Percentiles rank a stretch among this genome's conserved stretches.
Evolutionary conservation across 306 rosid species (phyloP).

Genomic region (Pterocarpus macrocarpus): DNA sequence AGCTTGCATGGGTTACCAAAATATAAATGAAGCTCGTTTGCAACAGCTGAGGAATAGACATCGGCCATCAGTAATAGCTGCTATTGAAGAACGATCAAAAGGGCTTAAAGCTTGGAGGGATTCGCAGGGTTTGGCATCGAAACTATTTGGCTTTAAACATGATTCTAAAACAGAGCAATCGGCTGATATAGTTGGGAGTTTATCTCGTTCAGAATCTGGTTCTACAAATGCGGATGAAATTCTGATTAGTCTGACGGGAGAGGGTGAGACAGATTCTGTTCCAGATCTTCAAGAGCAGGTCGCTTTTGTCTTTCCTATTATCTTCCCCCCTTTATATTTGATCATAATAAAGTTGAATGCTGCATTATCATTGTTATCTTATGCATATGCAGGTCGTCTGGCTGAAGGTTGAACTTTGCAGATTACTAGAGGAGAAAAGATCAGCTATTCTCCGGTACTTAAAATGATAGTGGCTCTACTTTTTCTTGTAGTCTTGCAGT

Average conservation of each 20-base stretch:
- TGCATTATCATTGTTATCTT: constrained; percentile 42
- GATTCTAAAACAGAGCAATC: constrained; percentile 63
- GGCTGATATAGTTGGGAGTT: constrained; percentile 59
- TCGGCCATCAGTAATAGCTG: constrained; percentile 78
- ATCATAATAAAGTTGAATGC: constrained; percentile 27
- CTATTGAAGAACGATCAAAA: constrained; percentile 93
- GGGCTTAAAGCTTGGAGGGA: constrained; percentile 87
- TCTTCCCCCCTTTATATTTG: constrained; percentile 32
- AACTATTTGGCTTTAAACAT: constrained; percentile 83
- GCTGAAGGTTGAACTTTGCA: constrained; percentile 91
- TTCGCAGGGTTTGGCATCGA: constrained; percentile 91
- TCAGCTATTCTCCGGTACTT: constrained; percentile 87
- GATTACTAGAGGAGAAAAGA: constrained; percentile 88
- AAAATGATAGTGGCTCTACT: constrained; percentile 9
- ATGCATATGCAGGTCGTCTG: constrained; percentile 76
- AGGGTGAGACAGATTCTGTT: constrained; percentile 78
- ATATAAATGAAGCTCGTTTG: constrained; percentile 80
- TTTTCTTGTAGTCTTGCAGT: constrained; percentile 3
- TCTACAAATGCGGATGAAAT: constrained; percentile 88
- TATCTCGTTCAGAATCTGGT: constrained; percentile 82
- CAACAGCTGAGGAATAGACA: constrained; percentile 90
- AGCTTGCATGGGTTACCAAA: constrained; percentile 99
- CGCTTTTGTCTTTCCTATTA: constrained; percentile 25
- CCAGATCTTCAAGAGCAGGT: constrained; percentile 98
- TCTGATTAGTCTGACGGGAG: constrained; percentile 81